Percentiles rank a stretch among this genome's conserved stretches.
phyloP scores from a whole-genome alignment of 352 stramenopile genomes.

The Blastocystis sp. region DNA sequence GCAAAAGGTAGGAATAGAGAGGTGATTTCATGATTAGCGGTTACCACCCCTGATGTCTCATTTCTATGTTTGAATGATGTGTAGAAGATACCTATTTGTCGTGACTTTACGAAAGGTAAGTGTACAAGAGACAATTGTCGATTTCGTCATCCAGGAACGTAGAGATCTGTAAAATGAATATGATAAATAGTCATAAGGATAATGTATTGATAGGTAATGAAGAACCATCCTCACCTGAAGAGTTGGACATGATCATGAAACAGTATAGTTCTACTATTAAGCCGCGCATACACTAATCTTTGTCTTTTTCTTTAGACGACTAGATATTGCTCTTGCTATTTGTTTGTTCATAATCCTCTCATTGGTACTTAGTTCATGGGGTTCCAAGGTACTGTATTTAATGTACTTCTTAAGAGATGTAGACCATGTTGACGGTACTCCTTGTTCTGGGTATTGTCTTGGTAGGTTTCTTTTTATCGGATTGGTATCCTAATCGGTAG shows the following conservation, averaged over 20 bases:
- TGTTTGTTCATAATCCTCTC: conserved; percentile 8
- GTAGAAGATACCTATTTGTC: conserved; percentile 62
- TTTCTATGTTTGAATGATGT: background rate
- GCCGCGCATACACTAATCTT: background rate
- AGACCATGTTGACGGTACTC: conserved; percentile 44
- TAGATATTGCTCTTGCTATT: background rate
- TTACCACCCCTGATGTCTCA: conserved; percentile 16
- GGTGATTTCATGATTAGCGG: conserved; percentile 14
- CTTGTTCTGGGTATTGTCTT: conserved; percentile 10
- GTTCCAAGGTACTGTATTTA: background rate
- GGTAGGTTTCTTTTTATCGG: background rate
- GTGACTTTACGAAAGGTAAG: conserved; percentile 42
- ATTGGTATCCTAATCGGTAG: background rate
- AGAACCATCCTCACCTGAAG: conserved; percentile 3
- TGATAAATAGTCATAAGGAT: conserved; percentile 57
- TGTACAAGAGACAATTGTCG: conserved; percentile 49
- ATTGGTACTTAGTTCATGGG: background rate
- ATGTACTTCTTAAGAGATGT: background rate
- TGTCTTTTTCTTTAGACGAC: background rate
- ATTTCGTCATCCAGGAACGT: conserved; percentile 64
- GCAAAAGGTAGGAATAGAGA: conserved; percentile 23
- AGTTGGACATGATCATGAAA: conserved; percentile 59
- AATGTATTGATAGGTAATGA: conserved; percentile 56
- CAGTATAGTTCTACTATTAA: conserved; percentile 66
- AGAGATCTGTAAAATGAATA: too few relatives aligned